Conservation (phyloP, 495 filamentous ascomycete species). For the Penicillium simplicissimum region DNA sequence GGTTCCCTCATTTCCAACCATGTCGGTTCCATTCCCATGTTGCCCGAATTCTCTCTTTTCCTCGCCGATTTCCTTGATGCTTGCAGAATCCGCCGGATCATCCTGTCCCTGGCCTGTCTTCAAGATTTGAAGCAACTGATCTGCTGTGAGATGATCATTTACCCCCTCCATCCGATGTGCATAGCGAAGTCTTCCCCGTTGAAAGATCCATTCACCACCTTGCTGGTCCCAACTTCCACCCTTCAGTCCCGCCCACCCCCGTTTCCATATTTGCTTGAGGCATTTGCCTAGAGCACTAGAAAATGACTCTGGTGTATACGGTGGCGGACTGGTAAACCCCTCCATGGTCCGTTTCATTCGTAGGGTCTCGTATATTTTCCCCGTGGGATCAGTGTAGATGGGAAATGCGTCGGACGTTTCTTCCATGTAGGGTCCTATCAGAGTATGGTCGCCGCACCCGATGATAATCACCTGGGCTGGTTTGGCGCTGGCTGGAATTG, state of each 20-base stretch:
- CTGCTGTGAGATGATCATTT: slow-evolving; percentile 32
- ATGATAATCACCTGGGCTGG: slow-evolving; percentile 32
- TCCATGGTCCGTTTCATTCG: slow-evolving; percentile 22
- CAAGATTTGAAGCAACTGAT: slow-evolving; percentile 25
- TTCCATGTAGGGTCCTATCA: slow-evolving; percentile 26
- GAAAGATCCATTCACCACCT: slow-evolving; percentile 32
- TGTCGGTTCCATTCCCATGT: not conserved
- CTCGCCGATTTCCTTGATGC: not conserved
- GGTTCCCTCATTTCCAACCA: not conserved
- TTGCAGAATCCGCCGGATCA: not conserved
- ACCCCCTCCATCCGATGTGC: slow-evolving; percentile 28
- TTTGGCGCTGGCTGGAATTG: slow-evolving; percentile 14
- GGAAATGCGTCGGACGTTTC: slow-evolving; percentile 22
- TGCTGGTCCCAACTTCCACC: slow-evolving; percentile 24
- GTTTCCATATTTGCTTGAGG: slow-evolving; percentile 22
- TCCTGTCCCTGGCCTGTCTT: slow-evolving; percentile 3
- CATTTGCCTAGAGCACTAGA: slow-evolving; percentile 6
- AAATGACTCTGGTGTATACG: slow-evolving; percentile 18
- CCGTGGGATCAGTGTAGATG: slow-evolving; percentile 27
- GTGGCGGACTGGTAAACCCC: slow-evolving; percentile 23
- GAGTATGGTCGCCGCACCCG: slow-evolving; percentile 25
- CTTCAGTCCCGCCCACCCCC: slow-evolving; percentile 12
- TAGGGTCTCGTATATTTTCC: slow-evolving; percentile 23
- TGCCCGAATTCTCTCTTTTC: not conserved
- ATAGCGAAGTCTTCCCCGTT: slow-evolving; percentile 19